phyloP scores from a whole-genome alignment of 768 basidiomycete species.

The Naganishia randhawae region DNA sequence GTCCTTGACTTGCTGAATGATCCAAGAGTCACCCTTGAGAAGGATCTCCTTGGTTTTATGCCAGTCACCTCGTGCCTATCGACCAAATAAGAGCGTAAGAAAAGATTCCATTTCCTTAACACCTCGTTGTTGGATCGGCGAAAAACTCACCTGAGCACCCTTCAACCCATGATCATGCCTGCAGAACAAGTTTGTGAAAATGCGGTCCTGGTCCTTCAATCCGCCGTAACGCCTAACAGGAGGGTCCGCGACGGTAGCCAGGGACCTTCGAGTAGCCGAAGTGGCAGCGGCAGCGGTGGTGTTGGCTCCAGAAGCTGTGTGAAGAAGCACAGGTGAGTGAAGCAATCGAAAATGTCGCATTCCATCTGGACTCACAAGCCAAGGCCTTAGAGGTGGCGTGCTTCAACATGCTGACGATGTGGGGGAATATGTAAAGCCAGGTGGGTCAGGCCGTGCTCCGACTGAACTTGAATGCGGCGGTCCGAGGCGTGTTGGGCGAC shows the following conservation, averaged over 20 bases:
- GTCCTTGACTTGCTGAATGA: conserved; percentile 92
- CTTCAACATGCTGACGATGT: conserved; percentile 18
- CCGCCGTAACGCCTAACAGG: conserved; percentile 90
- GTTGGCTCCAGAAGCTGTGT: neutral
- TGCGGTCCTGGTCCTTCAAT: conserved; percentile 66
- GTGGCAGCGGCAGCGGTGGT: conserved; percentile 18
- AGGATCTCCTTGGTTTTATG: conserved; percentile 95
- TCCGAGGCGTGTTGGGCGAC: neutral
- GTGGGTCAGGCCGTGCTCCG: neutral
- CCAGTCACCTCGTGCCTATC: conserved; percentile 77
- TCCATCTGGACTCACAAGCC: conserved; percentile 14
- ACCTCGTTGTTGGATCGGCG: too few relatives aligned
- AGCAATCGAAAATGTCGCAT: neutral
- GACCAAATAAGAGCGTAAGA: neutral
- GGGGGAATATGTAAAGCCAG: neutral
- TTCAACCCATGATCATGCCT: conserved; percentile 88
- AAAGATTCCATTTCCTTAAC: too few relatives aligned
- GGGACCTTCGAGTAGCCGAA: conserved; percentile 33
- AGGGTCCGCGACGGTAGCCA: conserved; percentile 54
- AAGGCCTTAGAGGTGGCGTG: conserved; percentile 20
- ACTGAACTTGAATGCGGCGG: neutral
- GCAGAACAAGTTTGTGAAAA: conserved; percentile 83
- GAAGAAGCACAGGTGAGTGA: neutral
- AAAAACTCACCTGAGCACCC: conserved; percentile 76
- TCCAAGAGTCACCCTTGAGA: conserved; percentile 92